Base-by-base conservation (phyloP, 2,329 filamentous ascomycete species). In the Atkinsonella hypoxylon region DNA sequence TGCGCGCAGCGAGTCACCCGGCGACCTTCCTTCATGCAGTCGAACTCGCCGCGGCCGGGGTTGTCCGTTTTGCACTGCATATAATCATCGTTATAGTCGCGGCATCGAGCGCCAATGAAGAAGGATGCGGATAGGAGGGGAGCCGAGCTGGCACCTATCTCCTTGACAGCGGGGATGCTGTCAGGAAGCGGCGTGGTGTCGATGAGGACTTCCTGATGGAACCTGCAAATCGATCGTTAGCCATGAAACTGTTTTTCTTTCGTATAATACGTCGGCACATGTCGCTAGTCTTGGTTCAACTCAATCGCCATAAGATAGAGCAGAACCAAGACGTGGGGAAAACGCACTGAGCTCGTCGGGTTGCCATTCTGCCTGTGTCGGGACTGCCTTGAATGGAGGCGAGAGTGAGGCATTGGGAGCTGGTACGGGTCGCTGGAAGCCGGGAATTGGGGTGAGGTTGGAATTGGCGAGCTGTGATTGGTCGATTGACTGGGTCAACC, bases 41-140 rank as follows among this genome's bases (percentile, higher is more conserved):
- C 88, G 56, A 94, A 70, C 76, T 98, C 93, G 68, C 89, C 93
- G 70, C 81, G 82, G 62, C 93, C 93, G 56, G 87, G 85, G 62
- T 89, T 83, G 73, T 96, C 89, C 60, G 81, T 87, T 84, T 98
- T 98, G 85, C 93, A 98, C 76, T 95, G 87, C 91, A 98, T 98
- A 74, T 86, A 98, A 73, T 98, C 93, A 76, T 98, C 93, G 72
- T 97, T 97, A 78, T 90, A 98, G 55, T 87, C 77, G 68, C 81
- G 85, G 83, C 93, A 98, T 65, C 91, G 85, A 59, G 89, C 90
- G 56, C 93, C 93, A 67, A 98, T 98, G 70, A 97, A 98, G 79
- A 87, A 98, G 48, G 89, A 83, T 32, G 93, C 93, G 57, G 88
- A 95, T 53, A 95, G 76, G 43, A 98, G 79, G 50, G 93, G 93